Evolutionary conservation across 1,284 basidiomycete species (phyloP), one percentile per base, ranked within the genome.

Genomic region (Heterobasidion irregulare): DNA sequence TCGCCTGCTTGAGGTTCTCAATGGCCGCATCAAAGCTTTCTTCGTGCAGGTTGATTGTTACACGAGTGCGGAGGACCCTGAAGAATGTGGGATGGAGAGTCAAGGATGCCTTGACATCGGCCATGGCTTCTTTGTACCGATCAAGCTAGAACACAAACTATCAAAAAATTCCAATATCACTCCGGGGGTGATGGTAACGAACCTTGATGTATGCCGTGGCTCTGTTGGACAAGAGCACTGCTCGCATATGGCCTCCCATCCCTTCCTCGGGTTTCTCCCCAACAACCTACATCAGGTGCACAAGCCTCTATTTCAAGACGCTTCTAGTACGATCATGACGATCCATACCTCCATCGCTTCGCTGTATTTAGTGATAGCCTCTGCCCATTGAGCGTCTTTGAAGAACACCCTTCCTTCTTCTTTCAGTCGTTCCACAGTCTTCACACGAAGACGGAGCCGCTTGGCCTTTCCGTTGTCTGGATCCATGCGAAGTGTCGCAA

Each of bases 61-160:
- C 75, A 9, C 75, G 68, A 1, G 74, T 76, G 4, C 75, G 70
- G 34, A 76, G 60, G 10, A 75, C 75, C 61, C 78, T 79, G 65
- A 69, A 70, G 57, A 72, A 75, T 15, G 63, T 61, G 0, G 69
- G 59, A 52, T 75, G 64, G 41, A 76, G 66, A 12, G 64, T 59
- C 9, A 78, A 62, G 19, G 74, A 72, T 2, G 53, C 13, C 13
- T 53, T 47, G 35, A 53, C 19, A 38, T 53, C 53, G 2, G n/a
- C 16, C 33, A 34, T 47, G 3, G 53, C 53, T 48, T 53, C 53
- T 48, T 53, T 53, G 34, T 35, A 15, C 19, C n/a, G 45, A 26
- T 38, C 18, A 3, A 47, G 19, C 53, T 53, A 33, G 33, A 19
- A 26, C 13, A 38, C 34, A 50, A 8, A 15, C 9, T 35, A 1